Conservation (phyloP, 2,329 filamentous ascomycete species). For the Talaromyces sp. region DNA sequence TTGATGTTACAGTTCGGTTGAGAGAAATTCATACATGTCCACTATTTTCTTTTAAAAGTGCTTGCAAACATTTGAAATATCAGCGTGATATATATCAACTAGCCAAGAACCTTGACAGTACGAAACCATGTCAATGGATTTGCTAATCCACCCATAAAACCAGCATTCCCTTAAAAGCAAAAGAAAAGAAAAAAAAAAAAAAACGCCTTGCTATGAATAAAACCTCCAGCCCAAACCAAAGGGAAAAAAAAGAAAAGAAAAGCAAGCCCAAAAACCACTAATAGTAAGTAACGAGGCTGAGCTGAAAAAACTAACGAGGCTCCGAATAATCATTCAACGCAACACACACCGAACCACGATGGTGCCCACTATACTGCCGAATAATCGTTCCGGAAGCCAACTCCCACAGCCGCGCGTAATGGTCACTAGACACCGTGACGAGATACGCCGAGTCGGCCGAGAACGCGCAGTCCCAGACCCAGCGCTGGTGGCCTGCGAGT, state of each 20-base stretch:
- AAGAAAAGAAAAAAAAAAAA: not conserved
- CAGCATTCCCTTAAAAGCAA: not conserved
- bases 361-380: slow-evolving; percentile 90
- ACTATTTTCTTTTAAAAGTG: not conserved
- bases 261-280: not conserved
- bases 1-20: not conserved
- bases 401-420: slow-evolving; percentile 91
- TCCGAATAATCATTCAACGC: slow-evolving; percentile 77
- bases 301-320: slow-evolving; percentile 26
- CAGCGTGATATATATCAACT: too few relatives aligned
- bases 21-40: too few relatives aligned
- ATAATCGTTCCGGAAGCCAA: slow-evolving; percentile 81
- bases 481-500: slow-evolving; percentile 83
- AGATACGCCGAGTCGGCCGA: slow-evolving; percentile 89
- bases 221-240: not conserved
- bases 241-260: not conserved
- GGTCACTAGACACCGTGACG: slow-evolving; percentile 88
- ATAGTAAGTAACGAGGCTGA: slow-evolving; percentile 1
- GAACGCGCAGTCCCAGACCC: slow-evolving; percentile 98
- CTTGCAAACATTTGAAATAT: not conserved
- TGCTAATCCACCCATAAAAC: not conserved
- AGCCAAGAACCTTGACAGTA: not conserved
- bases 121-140: not conserved
- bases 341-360: slow-evolving; percentile 85
- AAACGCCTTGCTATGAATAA: not conserved